Conservation (phyloP, 2,329 filamentous ascomycete genomes). For the Claviceps digitariae region DNA sequence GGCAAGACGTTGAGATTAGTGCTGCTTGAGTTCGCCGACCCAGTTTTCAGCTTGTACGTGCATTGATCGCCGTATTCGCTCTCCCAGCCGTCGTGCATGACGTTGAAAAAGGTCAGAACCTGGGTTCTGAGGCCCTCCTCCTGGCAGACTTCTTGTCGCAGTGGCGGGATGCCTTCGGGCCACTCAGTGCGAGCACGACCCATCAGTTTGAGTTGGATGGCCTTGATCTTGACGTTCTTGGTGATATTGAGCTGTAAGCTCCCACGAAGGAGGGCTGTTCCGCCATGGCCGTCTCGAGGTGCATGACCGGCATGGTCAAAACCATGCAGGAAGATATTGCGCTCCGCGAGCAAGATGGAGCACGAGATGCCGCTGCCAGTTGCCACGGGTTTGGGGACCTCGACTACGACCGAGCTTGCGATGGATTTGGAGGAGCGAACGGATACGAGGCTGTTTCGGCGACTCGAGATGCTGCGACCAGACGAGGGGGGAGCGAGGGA, state of each 20-base stretch:
- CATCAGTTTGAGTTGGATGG: constrained; percentile 72
- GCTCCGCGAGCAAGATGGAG: constrained; percentile 63
- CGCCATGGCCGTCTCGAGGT: constrained; percentile 37
- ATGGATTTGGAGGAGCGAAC: constrained; percentile 36
- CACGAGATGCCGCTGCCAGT: constrained; percentile 63
- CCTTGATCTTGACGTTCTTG: constrained; percentile 88
- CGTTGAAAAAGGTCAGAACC: constrained; percentile 86
- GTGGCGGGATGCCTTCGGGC: constrained; percentile 88
- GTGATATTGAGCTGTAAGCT: constrained; percentile 69
- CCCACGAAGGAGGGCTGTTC: constrained; percentile 78
- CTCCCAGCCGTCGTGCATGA: constrained; percentile 47
- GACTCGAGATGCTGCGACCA: constrained; percentile 16
- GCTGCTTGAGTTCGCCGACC: constrained; percentile 21
- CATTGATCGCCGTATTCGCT: constrained; percentile 51
- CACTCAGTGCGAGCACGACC: constrained; percentile 84
- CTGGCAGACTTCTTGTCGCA: constrained; percentile 72
- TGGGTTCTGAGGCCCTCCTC: constrained; percentile 79
- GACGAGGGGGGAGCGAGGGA: constrained; percentile 9
- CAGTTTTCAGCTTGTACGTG: constrained; percentile 34
- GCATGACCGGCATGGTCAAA: constrained; percentile 57
- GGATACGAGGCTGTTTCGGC: constrained; percentile 37
- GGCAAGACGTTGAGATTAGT: constrained; percentile 16
- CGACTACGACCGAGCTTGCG: constrained; percentile 37
- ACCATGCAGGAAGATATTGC: constrained; percentile 65
- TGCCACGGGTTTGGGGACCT: constrained; percentile 60